Evolutionary conservation across 75 land plant species (phyloP), one percentile per base, ranked within the genome.

Genomic region (Adiantum capillusveneris): DNA sequence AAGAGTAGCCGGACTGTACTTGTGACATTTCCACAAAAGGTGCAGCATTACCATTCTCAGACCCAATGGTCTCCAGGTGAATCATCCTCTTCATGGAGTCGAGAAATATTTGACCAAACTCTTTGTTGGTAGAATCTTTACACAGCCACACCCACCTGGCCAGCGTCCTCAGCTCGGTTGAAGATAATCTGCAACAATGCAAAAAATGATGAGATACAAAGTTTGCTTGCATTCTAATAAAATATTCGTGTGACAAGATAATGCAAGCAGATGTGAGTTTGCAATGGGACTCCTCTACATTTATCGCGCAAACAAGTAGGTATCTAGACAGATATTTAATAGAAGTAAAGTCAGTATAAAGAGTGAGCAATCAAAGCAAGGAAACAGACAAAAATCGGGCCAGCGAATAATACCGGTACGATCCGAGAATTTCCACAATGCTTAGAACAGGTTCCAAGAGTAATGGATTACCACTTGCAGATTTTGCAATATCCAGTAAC

Each of bases 1-100:
- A 86, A 21, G 99, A 97, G 79, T 95, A 86, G 11, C 99, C 96
- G 65, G 53, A 46, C 66, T 68, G 83, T 59, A 65, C 75, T 86
- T 86, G 79, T 53, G 78, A 75, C 80, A 95, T 79, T 71, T 86
- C 96, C n/a, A 90, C 62, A 74, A 86, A 90, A 6, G 96, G 87
- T 25, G 88, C 84, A 34, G 78, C 57, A 72, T 87, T 69, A 66
- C 79, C 67, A 79, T 73, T 75, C 53, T 84, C 81, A 11, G 81
- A 79, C 18, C 68, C 64, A 56, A 55, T 73, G 31, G 72, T 85
- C 63, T 87, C 86, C 44, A 65, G 65, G 25, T 78, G 79, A 52
- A 93, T 66, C 71, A 95, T 52, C 29, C 79, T 81, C 63, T 95
- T 81, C 75, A 95, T 75, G 81, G 82, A 86, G 29, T 80, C 85